phyloP scores from a whole-genome alignment of 192 early-diverging fungal species.

The Coemansia sp. region DNA sequence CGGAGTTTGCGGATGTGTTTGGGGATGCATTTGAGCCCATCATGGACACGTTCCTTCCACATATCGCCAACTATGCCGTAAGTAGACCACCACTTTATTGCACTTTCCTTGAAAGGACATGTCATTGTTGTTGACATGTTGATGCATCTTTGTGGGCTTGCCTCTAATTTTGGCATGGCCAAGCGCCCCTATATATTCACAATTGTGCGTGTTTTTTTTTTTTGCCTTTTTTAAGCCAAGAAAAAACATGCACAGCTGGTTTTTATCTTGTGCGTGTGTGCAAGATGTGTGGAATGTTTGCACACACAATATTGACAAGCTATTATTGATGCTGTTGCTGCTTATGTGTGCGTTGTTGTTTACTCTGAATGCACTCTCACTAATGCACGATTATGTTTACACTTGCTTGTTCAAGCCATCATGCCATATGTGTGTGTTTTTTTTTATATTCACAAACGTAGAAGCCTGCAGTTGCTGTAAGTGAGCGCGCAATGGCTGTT shows the following conservation, averaged over 20 bases:
- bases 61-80: slow-evolving; percentile 77
- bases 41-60: slow-evolving; percentile 76
- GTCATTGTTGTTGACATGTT: slow-evolving; percentile 14
- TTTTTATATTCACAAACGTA: slow-evolving; percentile 34
- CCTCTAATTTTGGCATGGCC: background rate
- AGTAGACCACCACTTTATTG: slow-evolving; percentile 11
- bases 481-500: slow-evolving; percentile 88
- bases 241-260: background rate
- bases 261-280: background rate
- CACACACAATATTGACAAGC: background rate
- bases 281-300: background rate
- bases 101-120: background rate
- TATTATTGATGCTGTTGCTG: background rate
- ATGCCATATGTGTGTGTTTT: too few species aligned
- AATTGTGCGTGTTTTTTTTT: slow-evolving; percentile 6
- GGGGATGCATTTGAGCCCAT: slow-evolving; percentile 72
- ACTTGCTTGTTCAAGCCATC: background rate
- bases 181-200: background rate
- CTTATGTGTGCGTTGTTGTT: background rate
- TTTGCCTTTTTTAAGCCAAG: background rate
- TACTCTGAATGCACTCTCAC: background rate
- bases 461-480: slow-evolving; percentile 59
- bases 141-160: background rate
- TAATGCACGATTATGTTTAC: slow-evolving; percentile 1
- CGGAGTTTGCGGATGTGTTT: slow-evolving; percentile 69